A percentile compares a stretch with the other conserved stretches of the same genome.
phyloP scores from a whole-genome alignment of 306 rosid genomes.

The Sphenostylis stenocarpa region DNA sequence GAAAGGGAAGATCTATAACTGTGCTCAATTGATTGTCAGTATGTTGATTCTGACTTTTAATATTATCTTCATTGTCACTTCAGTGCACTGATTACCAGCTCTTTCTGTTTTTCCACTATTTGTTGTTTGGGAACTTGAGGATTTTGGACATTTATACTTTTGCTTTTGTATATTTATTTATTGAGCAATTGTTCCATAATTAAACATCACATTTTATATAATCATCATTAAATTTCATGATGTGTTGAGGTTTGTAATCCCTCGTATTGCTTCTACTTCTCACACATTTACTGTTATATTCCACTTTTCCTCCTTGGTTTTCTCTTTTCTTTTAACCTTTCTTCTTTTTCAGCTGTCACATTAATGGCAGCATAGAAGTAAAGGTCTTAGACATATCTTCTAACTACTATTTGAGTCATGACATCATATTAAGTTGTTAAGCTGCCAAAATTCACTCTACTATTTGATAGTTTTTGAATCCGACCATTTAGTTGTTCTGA shows the following conservation, averaged over 20 bases:
- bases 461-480: background rate
- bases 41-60: background rate
- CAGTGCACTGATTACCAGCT: background rate
- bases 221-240: background rate
- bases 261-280: background rate
- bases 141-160: background rate
- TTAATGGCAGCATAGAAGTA: constrained; percentile 16
- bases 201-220: background rate
- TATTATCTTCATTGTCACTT: background rate
- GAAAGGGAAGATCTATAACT: background rate
- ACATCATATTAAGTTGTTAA: constrained; percentile 5
- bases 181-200: background rate
- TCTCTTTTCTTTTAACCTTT: background rate
- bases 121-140: background rate
- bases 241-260: background rate
- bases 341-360: background rate
- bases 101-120: background rate
- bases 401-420: background rate
- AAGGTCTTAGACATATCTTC: background rate
- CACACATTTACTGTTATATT: background rate
- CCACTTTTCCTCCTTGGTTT: background rate
- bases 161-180: background rate
- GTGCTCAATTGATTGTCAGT: background rate
- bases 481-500: constrained; percentile 30
- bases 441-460: background rate